These are phyloP conservation scores for Moniliophthora roreri DNA, from an alignment of 1,284 basidiomycete genomes.

Conservation along the genomic window DNA sequence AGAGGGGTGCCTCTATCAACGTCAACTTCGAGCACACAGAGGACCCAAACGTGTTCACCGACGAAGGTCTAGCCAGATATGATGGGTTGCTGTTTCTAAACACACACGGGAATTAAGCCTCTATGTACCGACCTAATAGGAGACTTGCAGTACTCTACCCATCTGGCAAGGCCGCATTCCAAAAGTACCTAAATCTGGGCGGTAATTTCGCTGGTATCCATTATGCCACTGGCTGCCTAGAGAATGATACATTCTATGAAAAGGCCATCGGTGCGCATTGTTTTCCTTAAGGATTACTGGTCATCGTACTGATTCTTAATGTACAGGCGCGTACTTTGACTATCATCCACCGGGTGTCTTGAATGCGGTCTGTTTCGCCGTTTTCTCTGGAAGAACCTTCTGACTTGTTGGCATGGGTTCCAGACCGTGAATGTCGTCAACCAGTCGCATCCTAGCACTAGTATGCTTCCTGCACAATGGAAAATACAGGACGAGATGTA, in stretches of 20 bases:
- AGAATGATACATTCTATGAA: conserved; percentile 65
- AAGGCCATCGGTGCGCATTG: conserved; percentile 34
- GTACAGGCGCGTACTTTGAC: conserved; percentile 66
- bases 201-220: conserved; percentile 66
- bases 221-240: conserved; percentile 67
- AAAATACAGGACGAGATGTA: conserved; percentile 62
- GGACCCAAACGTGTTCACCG: no score
- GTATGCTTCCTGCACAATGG: conserved; percentile 65
- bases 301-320: not conserved
- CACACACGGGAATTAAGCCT: not conserved
- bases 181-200: conserved; percentile 65
- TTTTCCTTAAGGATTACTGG: not conserved
- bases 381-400: not conserved
- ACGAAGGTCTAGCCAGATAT: no score
- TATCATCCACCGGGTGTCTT: conserved; percentile 61
- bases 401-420: not conserved
- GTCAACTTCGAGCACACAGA: no score
- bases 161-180: conserved; percentile 59
- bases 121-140: no score
- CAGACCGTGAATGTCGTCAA: conserved; percentile 67
- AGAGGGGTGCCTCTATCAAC: no score
- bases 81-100: not conserved
- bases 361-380: conserved; percentile 46
- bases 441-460: conserved; percentile 64
- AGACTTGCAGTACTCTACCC: conserved; percentile 51